Evolutionary conservation across 2,329 filamentous ascomycete species (phyloP), one percentile per base, ranked within the genome.

Genomic region (Neofusicoccum sp.): DNA sequence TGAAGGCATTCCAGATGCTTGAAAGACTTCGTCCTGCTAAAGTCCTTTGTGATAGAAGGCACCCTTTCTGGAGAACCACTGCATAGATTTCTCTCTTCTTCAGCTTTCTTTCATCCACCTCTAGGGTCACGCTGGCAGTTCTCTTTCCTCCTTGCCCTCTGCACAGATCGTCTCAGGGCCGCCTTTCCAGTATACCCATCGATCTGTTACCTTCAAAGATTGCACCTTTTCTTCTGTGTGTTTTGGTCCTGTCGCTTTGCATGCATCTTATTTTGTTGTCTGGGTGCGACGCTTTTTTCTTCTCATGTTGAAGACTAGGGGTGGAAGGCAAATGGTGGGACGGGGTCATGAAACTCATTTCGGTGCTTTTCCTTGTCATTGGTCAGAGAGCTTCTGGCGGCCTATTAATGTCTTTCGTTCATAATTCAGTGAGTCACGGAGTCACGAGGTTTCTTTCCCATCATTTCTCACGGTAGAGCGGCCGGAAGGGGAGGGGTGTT

Each of bases 371-470:
- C 9, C 41, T 45, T 58, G 28, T 31, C 31, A n/a, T 36, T 45
- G 29, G 12, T 33, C 6, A n/a, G 14, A 43, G 14, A 33, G 36
- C 14, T 44, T 58, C 54, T 58, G 54, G 41, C 31, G 41, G 41
- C 45, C 29, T 41, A 45, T 14, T 62, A 62, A 62, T 62, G 61
- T 56, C 61, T 56, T 56, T 62, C 61, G 61, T 33, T 62, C 56
- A 49, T 56, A 56, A 37, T 39, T 16, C n/a, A 22, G 39, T 56
- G 31, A 45, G 48, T 54, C 59, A 52, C 48, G 59, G 49, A 52
- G 47, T 62, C 36, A 62, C 43, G 47, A 62, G 47, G 43, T 11
- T 34, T 45, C 14, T n/a, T 44, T 61, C 50, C 33, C 29, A 36
- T 37, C 39, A 3, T 34, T 22, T 39, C 22, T 22, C 22, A 22